Conservation (phyloP, 257 asterid species). For the Solanum verrucosum region DNA sequence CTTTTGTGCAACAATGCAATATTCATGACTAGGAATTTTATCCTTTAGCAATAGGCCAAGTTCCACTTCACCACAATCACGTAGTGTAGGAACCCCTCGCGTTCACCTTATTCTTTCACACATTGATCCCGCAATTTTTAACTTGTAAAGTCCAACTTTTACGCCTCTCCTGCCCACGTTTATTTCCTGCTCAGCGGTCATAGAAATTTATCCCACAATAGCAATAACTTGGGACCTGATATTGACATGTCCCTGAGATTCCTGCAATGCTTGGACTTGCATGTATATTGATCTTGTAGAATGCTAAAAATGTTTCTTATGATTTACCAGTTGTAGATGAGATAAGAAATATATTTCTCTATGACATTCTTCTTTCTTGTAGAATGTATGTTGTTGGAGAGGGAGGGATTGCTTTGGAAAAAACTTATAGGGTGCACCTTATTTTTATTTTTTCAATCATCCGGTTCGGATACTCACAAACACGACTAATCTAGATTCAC, state of each 20-base stretch:
- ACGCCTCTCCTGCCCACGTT: background rate
- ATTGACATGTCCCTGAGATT: background rate
- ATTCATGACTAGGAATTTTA: constrained; percentile 6
- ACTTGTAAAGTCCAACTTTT: background rate
- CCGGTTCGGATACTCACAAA: background rate
- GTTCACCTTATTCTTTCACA: background rate
- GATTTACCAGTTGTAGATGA: background rate
- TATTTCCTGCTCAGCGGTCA: background rate
- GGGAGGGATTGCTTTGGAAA: background rate
- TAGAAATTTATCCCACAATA: background rate
- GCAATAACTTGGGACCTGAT: background rate
- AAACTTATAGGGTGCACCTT: background rate
- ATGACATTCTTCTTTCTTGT: background rate
- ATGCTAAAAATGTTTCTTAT: background rate
- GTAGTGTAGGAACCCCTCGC: background rate
- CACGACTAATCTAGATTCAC: background rate
- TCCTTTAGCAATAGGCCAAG: background rate
- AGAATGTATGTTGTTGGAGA: background rate
- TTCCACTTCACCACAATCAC: background rate
- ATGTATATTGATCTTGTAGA: background rate
- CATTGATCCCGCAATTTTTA: background rate
- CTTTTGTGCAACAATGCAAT: constrained; percentile 50
- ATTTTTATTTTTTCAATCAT: background rate
- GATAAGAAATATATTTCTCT: background rate
- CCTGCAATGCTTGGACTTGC: background rate